Conservation (phyloP, 2,329 filamentous ascomycete species). For the Arthrinium puccinioides region DNA sequence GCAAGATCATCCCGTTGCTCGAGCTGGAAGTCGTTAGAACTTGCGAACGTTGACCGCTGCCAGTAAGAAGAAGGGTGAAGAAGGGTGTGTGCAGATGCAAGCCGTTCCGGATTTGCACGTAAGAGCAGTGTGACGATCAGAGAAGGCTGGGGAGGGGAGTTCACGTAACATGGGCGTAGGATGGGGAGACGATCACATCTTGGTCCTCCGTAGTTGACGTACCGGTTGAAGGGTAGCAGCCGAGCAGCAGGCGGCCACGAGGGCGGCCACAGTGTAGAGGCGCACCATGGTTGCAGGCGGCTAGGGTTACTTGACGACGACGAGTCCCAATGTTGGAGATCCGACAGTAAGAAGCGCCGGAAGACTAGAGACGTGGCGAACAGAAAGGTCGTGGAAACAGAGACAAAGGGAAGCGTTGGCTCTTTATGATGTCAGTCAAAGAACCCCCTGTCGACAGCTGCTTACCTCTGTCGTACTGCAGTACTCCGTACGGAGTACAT, state of each 20-base stretch:
- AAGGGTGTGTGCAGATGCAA: neutral
- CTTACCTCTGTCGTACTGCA: too few species aligned
- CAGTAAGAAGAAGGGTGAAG: neutral
- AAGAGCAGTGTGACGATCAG: neutral
- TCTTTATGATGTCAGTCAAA: neutral
- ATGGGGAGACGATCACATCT: neutral
- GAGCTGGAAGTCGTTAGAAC: slow-evolving; percentile 13
- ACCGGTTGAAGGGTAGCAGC: slow-evolving; percentile 6
- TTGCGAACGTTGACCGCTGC: neutral
- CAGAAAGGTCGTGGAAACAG: neutral
- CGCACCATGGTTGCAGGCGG: neutral
- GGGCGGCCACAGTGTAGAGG: slow-evolving; percentile 1
- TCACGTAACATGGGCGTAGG: neutral
- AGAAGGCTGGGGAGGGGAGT: neutral
- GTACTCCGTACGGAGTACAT: too few species aligned
- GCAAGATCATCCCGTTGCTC: slow-evolving; percentile 15
- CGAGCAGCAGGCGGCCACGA: slow-evolving; percentile 6
- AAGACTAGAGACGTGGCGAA: neutral
- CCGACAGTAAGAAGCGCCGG: neutral
- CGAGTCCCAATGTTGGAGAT: neutral
- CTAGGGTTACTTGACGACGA: neutral
- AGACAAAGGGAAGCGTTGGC: neutral
- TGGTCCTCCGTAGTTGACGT: neutral
- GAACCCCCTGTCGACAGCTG: neutral
- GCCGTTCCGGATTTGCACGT: neutral